These are phyloP conservation scores for Davidsoniella virescens DNA, from an alignment of 2,329 filamentous ascomycete species.

Conservation along the genomic window DNA sequence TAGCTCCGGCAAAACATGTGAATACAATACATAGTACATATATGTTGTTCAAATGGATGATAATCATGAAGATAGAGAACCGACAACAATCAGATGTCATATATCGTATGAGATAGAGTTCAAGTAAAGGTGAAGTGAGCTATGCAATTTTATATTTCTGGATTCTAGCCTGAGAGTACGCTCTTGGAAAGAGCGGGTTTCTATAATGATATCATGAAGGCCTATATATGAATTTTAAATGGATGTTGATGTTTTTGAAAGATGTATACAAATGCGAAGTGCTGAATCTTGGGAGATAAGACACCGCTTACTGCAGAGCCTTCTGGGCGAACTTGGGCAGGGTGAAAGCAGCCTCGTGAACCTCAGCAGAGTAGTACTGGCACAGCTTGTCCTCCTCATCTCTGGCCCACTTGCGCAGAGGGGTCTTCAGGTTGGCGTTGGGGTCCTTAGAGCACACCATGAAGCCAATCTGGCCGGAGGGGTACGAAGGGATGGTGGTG, in stretches of 20 bases:
- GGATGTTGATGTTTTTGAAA: no score
- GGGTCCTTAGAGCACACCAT: constrained; percentile 98
- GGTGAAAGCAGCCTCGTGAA: constrained; percentile 88
- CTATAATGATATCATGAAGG: no score
- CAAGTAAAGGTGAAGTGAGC: no score
- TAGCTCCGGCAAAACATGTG: not conserved
- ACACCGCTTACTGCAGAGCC: constrained; percentile 38
- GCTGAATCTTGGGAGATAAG: no score
- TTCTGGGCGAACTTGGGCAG: constrained; percentile 87
- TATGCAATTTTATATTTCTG: no score
- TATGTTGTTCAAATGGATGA: not conserved
- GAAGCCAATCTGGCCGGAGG: constrained; percentile 97
- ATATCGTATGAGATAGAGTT: no score
- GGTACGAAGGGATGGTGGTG: constrained; percentile 98
- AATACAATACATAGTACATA: not conserved
- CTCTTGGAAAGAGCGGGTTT: no score
- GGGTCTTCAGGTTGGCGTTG: constrained; percentile 67
- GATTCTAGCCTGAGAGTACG: no score
- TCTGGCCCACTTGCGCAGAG: constrained; percentile 60
- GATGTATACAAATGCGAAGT: no score
- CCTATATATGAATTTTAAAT: no score
- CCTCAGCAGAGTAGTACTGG: constrained; percentile 94
- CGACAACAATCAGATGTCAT: no score
- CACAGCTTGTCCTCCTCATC: constrained; percentile 89
- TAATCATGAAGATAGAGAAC: no score